These are phyloP conservation scores for Hylodesmum podocarpum DNA, from an alignment of 306 rosid genomes.

Conservation along the genomic window DNA sequence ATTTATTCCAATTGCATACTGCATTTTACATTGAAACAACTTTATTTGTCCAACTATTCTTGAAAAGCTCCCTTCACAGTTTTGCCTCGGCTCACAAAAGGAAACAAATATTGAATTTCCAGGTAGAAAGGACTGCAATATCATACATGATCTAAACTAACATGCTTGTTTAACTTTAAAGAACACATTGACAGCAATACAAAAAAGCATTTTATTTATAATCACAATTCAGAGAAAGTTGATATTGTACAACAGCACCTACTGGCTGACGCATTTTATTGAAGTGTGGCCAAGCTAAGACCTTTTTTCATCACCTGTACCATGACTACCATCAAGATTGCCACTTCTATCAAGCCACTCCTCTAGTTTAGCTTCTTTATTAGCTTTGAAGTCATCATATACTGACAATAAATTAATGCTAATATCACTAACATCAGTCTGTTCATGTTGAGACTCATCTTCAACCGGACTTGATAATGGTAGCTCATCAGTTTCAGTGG, in stretches of 20 bases:
- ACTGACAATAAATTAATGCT: slow-evolving; percentile 32
- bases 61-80: neutral
- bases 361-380: slow-evolving; percentile 72
- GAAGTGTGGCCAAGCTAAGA: slow-evolving; percentile 23
- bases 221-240: slow-evolving; percentile 1
- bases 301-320: slow-evolving; percentile 36
- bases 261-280: slow-evolving; percentile 22
- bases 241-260: slow-evolving; percentile 20
- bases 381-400: slow-evolving; percentile 70
- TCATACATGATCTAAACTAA: neutral
- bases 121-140: neutral
- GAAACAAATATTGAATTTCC: neutral
- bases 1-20: neutral
- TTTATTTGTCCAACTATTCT: neutral
- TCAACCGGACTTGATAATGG: slow-evolving; percentile 57
- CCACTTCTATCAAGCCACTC: slow-evolving; percentile 73
- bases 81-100: neutral
- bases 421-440: slow-evolving; percentile 27
- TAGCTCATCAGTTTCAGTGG: slow-evolving; percentile 55
- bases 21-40: neutral
- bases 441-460: slow-evolving; percentile 48
- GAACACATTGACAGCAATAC: neutral
- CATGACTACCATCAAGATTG: slow-evolving; percentile 26
- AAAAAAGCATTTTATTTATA: slow-evolving; percentile 11
- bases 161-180: slow-evolving; percentile 14